Base-by-base conservation (phyloP, 768 basidiomycete genomes). In the Cystoderma amianthinum region DNA sequence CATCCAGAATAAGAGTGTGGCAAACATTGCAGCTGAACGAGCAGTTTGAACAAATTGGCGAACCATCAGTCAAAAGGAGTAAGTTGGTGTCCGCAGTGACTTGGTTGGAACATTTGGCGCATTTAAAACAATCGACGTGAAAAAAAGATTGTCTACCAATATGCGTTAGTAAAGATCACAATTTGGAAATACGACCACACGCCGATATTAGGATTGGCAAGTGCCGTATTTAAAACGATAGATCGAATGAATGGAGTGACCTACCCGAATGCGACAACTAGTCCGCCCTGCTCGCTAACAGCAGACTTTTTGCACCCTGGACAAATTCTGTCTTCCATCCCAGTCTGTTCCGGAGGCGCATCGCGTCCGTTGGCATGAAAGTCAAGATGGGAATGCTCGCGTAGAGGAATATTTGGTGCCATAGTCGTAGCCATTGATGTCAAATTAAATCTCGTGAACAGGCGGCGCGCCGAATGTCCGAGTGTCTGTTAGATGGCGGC, bases 71-170 rank as follows among this genome's bases (percentile, higher is more conserved):
- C 38, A 99, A 80, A 9, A 99, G 72, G 24, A 98, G 76, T n/a
- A 99, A 75, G 64, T 96, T 98, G 18, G 95, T 96, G 62, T 97
- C 95, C 20, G 95, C 92, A 42, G 83, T 94, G 49, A 98, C 94
- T 57, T 85, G 79, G 59, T 93, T 78, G 44, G 76, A 71, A 60
- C 95, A 98, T 67, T 98, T 99, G 28, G 93, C 93, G 57, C 96
- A 99, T 50, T 88, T 91, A 74, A 97, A 97, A 64, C 91, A 92
- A 60, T 89, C 83, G 44, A 91, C 83, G 49, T 93, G 93, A 71
- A 95, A 96, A 60, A 94, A 86, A 34, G 92, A 89, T 71, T 90
- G 83, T 18, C 92, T 96, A 33, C 15, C 30, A 22, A 17, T 6
- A 17, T 7, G 17, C 9, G 34, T 36, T 36, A 36, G 34, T 42